These are phyloP conservation scores for Lactarius akahatsu DNA, from an alignment of 768 basidiomycete species.

Conservation along the genomic window DNA sequence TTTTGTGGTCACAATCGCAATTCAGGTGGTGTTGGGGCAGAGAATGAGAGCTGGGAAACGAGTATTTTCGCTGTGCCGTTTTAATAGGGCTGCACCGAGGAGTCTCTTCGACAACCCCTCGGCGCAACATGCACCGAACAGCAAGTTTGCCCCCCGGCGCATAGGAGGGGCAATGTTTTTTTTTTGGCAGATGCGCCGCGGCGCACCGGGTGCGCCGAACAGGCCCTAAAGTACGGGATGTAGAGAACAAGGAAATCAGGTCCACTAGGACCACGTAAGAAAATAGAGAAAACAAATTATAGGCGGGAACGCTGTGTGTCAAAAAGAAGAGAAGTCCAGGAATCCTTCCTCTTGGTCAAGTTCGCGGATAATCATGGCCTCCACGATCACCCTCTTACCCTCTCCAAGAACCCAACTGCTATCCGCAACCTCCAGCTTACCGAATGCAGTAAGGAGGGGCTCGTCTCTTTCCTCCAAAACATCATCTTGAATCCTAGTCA, in stretches of 20 bases:
- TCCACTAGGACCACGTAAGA: background rate
- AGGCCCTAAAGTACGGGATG: background rate
- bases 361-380: slow-evolving; percentile 77
- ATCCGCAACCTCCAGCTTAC: slow-evolving; percentile 33
- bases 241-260: background rate
- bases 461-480: slow-evolving; percentile 7
- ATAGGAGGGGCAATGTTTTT: no score
- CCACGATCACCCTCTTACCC: slow-evolving; percentile 65
- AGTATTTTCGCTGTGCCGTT: no score
- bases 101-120: no score
- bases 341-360: slow-evolving; percentile 74
- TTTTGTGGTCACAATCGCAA: no score
- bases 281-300: background rate
- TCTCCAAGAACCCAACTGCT: slow-evolving; percentile 19
- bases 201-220: no score
- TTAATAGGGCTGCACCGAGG: no score
- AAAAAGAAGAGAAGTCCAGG: slow-evolving; percentile 69
- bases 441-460: slow-evolving; percentile 15
- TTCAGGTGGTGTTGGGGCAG: no score
- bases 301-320: background rate
- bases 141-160: no score
- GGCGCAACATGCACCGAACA: no score
- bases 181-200: no score
- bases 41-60: no score
- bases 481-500: background rate